A percentile compares a stretch with the other conserved stretches of the same genome.
These are phyloP conservation scores for Fusarium chuoi DNA, from an alignment of 2,329 filamentous ascomycete species.

Conservation along the genomic window DNA sequence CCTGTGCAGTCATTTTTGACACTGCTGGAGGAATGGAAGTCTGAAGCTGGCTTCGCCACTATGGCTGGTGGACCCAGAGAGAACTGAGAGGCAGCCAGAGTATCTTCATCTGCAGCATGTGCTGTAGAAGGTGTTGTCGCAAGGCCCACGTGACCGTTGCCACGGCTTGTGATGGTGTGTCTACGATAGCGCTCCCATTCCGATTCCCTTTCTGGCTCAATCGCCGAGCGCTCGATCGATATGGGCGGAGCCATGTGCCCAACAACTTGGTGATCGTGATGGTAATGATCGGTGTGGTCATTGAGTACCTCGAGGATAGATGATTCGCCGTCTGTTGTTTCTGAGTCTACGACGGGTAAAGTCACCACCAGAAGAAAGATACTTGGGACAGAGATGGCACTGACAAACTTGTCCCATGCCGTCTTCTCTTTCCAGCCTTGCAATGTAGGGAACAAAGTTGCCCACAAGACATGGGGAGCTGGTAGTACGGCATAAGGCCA, in stretches of 20 bases:
- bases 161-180: constrained; percentile 50
- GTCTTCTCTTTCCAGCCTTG: constrained; percentile 83
- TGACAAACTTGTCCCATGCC: constrained; percentile 85
- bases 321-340: constrained; percentile 59
- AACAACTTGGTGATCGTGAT: constrained; percentile 42
- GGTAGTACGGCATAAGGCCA: constrained; percentile 84
- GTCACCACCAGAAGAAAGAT: constrained; percentile 92
- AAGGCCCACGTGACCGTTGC: constrained; percentile 39
- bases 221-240: constrained; percentile 48
- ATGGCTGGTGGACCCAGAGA: constrained; percentile 40
- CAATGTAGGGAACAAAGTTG: constrained; percentile 88
- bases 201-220: constrained; percentile 59
- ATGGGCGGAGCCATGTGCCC: constrained; percentile 50
- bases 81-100: constrained; percentile 27
- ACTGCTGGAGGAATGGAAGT: constrained; percentile 47
- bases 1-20: constrained; percentile 59
- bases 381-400: constrained; percentile 85
- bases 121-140: constrained; percentile 28
- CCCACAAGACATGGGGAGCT: constrained; percentile 74
- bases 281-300: constrained; percentile 43
- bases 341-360: constrained; percentile 86
- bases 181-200: constrained; percentile 71
- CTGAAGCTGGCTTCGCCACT: constrained; percentile 47
- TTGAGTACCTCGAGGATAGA: constrained; percentile 42
- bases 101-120: constrained; percentile 36